Percentiles rank a stretch among this genome's conserved stretches.
Evolutionary conservation across 2,329 filamentous ascomycete species (phyloP).

Genomic region (Botrytis squamosa): DNA sequence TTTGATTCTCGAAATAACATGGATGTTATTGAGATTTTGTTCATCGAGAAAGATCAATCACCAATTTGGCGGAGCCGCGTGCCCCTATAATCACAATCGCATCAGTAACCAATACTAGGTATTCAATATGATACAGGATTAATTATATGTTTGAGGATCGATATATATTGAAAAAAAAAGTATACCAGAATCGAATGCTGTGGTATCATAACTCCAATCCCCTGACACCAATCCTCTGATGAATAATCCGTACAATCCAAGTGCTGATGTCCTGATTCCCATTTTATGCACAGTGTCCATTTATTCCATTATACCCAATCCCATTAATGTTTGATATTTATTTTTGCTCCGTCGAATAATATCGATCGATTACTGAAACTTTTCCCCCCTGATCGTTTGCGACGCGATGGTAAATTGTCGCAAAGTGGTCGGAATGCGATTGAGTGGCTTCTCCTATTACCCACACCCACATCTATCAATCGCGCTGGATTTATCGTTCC

Average conservation of each 20-base stretch:
- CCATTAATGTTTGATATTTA: not conserved
- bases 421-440: not conserved
- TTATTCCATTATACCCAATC: not conserved
- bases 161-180: slow-evolving; percentile 2
- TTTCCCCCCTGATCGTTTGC: not conserved
- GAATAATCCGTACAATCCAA: slow-evolving; percentile 17
- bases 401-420: not conserved
- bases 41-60: not conserved
- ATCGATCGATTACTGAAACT: not conserved
- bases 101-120: not conserved
- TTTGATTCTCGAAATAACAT: not conserved
- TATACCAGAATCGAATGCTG: slow-evolving; percentile 10
- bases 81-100: no score
- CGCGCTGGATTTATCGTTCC: not conserved
- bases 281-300: slow-evolving; percentile 10
- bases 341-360: not conserved
- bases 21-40: not conserved
- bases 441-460: not conserved
- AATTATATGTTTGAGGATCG: not conserved
- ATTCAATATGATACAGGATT: slow-evolving; percentile 8
- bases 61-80: not conserved
- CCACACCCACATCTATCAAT: not conserved
- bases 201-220: slow-evolving; percentile 14
- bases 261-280: not conserved
- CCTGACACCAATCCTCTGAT: slow-evolving; percentile 1